phyloP scores from a whole-genome alignment of 2,329 filamentous ascomycete genomes.

The Trichoderma aggressivum region DNA sequence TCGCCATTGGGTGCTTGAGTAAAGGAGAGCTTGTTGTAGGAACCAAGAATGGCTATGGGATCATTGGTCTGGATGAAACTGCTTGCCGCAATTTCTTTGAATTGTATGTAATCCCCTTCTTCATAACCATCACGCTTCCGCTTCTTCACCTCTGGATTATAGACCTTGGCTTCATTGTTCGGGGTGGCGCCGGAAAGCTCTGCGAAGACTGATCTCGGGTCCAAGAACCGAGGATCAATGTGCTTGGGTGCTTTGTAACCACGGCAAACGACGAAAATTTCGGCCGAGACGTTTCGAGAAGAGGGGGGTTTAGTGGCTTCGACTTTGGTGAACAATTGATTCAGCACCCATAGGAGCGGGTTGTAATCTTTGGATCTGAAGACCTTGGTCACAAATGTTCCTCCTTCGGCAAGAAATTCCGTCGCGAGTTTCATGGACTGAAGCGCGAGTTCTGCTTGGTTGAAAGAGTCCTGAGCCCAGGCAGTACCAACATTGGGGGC shows the following conservation, averaged over 20 bases:
- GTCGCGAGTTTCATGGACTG: constrained; percentile 91
- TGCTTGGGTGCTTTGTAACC: constrained; percentile 94
- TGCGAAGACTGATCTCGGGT: constrained; percentile 85
- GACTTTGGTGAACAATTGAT: constrained; percentile 91
- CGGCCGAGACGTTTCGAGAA: constrained; percentile 91
- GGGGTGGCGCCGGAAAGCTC: constrained; percentile 81
- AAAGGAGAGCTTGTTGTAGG: constrained; percentile 80
- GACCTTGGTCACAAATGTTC: constrained; percentile 95
- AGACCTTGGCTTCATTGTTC: constrained; percentile 97
- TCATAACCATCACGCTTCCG: constrained; percentile 96
- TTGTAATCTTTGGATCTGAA: constrained; percentile 98
- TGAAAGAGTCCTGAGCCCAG: constrained; percentile 98
- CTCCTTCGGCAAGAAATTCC: constrained; percentile 84
- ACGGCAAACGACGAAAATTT: constrained; percentile 96
- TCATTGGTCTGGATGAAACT: constrained; percentile 94
- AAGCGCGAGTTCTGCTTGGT: constrained; percentile 87
- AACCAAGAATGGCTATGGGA: constrained; percentile 86
- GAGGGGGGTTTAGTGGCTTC: constrained; percentile 97
- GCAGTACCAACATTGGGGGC: constrained; percentile 97
- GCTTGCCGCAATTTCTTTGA: constrained; percentile 81
- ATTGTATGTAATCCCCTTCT: constrained; percentile 89
- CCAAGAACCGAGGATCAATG: constrained; percentile 88
- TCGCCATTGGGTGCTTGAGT: constrained; percentile 76
- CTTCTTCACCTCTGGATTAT: constrained; percentile 97
- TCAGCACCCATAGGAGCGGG: constrained; percentile 92